Base-by-base conservation (phyloP, 257 asterid species). In the Plantago elongata region DNA sequence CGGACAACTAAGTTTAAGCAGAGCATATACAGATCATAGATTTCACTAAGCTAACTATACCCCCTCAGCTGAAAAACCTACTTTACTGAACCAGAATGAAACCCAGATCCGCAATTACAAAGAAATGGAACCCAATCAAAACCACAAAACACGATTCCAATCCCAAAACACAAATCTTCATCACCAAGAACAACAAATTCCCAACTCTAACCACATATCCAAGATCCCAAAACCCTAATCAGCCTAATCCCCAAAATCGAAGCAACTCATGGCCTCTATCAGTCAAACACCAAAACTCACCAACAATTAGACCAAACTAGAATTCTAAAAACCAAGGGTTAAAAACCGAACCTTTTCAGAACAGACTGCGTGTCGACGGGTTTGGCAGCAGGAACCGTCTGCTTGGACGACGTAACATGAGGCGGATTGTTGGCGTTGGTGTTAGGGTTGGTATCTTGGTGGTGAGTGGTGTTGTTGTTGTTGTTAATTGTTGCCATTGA, bases 381-480 rank as follows among this genome's bases (percentile, higher is more conserved):
- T 57, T 74, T 80, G 3, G 82, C 78, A 11, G 55, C 9, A 52
- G 85, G 71, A 12, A 55, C 64, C 18, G 85, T 9, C 70, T 77
- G 82, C 69, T 80, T 80, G 0, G 72, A 62, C 22, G 78, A 61
- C 45, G 71, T 11, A 22, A 55, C 64, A 13, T 68, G 54, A 15
- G 74, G 65, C 7, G 77, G 58, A 44, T 84, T 78, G 75, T 78
- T 84, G 47, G 83, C 81, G 71, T 76, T 84, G 47, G 85, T 78
- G 77, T 78, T 88, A 45, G 83, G 83, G 72, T 76, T 84, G 70
- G 72, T 79, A 75, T 81, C 89, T 49, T 83, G 86, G 69, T 67
- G 77, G 72, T 67, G 78, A 76, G 29, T 72, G 14, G 62, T 64
- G 48, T 80, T 79, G 48, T 80, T 79, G 27, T 22, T 22, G 27